Percentiles rank a stretch among this genome's conserved stretches.
These are phyloP conservation scores for Amanita phalloides DNA, from an alignment of 768 basidiomycete species.

Conservation along the genomic window DNA sequence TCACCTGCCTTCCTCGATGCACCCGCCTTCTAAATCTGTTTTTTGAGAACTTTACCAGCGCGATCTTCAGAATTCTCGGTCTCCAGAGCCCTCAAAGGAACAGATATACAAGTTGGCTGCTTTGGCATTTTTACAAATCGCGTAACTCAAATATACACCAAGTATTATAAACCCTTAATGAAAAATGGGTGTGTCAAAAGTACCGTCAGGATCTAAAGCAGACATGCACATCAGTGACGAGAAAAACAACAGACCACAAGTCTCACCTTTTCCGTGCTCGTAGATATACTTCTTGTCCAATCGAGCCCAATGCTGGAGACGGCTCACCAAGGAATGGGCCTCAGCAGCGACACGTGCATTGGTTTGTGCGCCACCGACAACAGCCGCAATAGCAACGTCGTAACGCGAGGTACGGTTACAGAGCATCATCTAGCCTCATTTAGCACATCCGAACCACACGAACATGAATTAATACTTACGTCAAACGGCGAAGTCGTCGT, in stretches of 20 bases:
- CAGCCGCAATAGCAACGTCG: constrained; percentile 50
- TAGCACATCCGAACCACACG: background rate
- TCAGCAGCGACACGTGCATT: constrained; percentile 46
- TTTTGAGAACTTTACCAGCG: no score
- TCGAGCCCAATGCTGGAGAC: background rate
- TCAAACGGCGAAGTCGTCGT: constrained; percentile 81
- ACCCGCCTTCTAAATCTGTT: no score
- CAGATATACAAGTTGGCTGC: no score
- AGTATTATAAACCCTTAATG: background rate
- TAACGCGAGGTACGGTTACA: constrained; percentile 60
- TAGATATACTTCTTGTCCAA: background rate
- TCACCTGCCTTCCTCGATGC: no score
- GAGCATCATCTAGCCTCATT: constrained; percentile 54
- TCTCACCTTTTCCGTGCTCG: background rate
- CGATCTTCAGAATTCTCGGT: no score
- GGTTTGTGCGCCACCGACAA: constrained; percentile 39
- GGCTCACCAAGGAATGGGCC: constrained; percentile 31
- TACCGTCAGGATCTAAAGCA: background rate
- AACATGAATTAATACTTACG: constrained; percentile 22
- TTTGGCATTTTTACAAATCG: no score
- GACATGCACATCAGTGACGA: no score
- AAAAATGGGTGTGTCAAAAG: background rate
- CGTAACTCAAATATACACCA: background rate
- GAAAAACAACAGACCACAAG: background rate
- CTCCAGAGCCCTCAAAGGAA: no score